phyloP scores from a whole-genome alignment of 192 early-diverging fungal species.

The Backusella sp. region DNA sequence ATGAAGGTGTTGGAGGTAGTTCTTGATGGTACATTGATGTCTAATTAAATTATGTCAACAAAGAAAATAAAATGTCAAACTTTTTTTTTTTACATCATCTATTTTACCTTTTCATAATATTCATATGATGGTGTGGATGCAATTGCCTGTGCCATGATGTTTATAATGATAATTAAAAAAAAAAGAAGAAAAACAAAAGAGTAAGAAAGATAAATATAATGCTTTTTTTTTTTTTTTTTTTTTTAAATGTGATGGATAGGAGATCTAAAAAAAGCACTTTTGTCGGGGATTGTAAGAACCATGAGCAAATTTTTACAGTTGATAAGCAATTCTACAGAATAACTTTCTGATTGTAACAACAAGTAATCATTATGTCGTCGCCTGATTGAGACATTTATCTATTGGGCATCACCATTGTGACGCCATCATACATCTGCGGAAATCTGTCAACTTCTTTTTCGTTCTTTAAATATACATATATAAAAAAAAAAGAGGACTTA shows the following conservation, averaged over 20 bases:
- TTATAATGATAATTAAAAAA: not conserved
- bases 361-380: not conserved
- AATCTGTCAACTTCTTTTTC: slow-evolving; percentile 1
- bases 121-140: not conserved
- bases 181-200: not conserved
- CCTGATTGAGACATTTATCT: not conserved
- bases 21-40: not conserved
- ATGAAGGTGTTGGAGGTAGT: not conserved
- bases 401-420: not conserved
- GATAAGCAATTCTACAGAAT: not conserved
- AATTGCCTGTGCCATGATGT: not conserved
- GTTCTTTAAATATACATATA: not conserved
- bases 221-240: not conserved
- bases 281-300: not conserved
- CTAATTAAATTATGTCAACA: not conserved
- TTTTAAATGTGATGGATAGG: not conserved
- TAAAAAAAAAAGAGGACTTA: not conserved
- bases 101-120: slow-evolving; percentile 4
- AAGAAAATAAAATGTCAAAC: not conserved
- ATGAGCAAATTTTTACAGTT: not conserved
- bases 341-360: not conserved
- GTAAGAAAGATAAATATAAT: not conserved
- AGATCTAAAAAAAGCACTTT: not conserved
- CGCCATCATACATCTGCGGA: not conserved
- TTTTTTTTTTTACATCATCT: not conserved